Base-by-base conservation (phyloP, 1,284 basidiomycete genomes). In the Puccinia horiana region DNA sequence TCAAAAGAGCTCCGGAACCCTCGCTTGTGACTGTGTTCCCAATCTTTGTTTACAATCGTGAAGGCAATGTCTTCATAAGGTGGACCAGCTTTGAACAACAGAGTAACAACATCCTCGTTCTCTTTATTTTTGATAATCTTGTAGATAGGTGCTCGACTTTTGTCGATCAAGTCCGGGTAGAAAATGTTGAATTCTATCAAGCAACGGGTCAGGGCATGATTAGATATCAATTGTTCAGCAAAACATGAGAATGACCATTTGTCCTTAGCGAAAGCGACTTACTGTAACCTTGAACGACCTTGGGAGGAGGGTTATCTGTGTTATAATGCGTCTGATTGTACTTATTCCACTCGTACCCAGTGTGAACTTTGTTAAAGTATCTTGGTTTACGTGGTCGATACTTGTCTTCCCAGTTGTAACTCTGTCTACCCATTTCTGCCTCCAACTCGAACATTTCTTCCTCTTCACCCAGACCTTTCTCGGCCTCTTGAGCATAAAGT, bases 311-410 rank as follows among this genome's bases (percentile, higher is more conserved):
- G 86, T 98, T 98, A 86, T 98, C 95, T 83, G 94, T 93, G 86
- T 98, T 96, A 87, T 98, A 98, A 88, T 98, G 95, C 5, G 95
- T 97, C 87, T 98, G 95, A 87, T 98, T 98, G 88, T 98, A 98
- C 89, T 97, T 96, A 89, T 97, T 99, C 97, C 97, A 99, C 87
- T 99, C 97, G 87, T 96, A 99, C n/a, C 97, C 97, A n/a, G 97
- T 99, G 86, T 98, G 95, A 47, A 99, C 96, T 83, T 96, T 93
- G 87, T 99, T 99, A 89, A 99, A 98, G 89, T 98, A 99, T 84
- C 96, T 90, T 54, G 97, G 97, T 87, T 99, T 99, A 69, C 97
- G 90, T n/a, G 97, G 96, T 42, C 97, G 91, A 86, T 97, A 99
- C 88, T 98, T 96, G 90, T 99, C 97, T 88, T 96, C 94, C 96